These are phyloP conservation scores for Linum lewisii DNA, from an alignment of 345 rosid species.

Conservation along the genomic window DNA sequence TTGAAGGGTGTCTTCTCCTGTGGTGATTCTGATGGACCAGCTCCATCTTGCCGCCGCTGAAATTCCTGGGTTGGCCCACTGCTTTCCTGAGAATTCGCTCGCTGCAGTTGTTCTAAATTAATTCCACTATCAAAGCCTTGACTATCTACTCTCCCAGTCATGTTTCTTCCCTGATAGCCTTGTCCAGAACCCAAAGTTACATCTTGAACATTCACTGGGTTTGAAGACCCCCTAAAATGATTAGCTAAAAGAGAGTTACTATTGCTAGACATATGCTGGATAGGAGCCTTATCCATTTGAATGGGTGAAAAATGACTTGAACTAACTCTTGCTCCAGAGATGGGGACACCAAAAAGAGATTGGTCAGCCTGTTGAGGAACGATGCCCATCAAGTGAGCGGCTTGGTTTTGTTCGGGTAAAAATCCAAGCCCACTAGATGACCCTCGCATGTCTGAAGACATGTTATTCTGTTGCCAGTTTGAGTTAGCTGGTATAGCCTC, in stretches of 20 bases:
- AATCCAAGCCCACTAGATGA: constrained; percentile 23
- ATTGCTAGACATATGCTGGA: background rate
- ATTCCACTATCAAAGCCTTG: constrained; percentile 33
- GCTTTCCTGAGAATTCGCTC: constrained; percentile 31
- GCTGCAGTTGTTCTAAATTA: constrained; percentile 35
- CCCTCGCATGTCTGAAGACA: constrained; percentile 39
- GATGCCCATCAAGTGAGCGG: constrained; percentile 28
- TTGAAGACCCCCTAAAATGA: background rate
- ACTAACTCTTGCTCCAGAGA: constrained; percentile 37
- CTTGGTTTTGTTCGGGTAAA: constrained; percentile 34
- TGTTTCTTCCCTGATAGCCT: constrained; percentile 32
- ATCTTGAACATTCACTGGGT: background rate
- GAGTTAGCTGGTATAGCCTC: constrained; percentile 15
- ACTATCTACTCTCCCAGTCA: constrained; percentile 27
- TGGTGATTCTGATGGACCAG: constrained; percentile 31
- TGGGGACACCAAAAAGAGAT: constrained; percentile 44
- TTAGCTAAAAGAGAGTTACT: background rate
- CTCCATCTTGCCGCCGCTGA: constrained; percentile 29
- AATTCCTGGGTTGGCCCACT: constrained; percentile 32
- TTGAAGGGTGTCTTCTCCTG: constrained; percentile 32
- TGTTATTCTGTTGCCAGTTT: constrained; percentile 39
- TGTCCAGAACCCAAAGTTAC: constrained; percentile 13
- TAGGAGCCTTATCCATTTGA: background rate
- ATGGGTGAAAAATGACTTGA: constrained; percentile 16
- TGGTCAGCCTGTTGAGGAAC: constrained; percentile 41